These are phyloP conservation scores for Ophiostoma sp. DNA, from an alignment of 2,329 filamentous ascomycete species.

Conservation along the genomic window DNA sequence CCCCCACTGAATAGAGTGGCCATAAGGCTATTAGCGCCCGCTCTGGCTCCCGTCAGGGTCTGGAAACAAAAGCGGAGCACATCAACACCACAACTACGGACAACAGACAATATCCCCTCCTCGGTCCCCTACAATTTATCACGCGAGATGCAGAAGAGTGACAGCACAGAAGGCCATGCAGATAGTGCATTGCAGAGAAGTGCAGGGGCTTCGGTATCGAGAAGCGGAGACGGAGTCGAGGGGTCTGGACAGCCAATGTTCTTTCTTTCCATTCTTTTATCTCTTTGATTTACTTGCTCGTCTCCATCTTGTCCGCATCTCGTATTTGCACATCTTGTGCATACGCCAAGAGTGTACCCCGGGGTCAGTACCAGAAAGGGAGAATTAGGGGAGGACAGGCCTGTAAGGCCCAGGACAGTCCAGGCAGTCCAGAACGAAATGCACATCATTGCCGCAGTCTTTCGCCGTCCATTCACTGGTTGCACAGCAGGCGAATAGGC, in stretches of 20 bases:
- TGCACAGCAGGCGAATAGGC: background rate
- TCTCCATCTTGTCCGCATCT: background rate
- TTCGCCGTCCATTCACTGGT: background rate
- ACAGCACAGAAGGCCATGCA: background rate
- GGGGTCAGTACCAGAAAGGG: background rate
- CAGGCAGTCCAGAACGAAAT: background rate
- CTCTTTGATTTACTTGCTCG: background rate
- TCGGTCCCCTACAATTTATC: background rate
- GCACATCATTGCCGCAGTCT: background rate
- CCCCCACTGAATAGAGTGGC: background rate
- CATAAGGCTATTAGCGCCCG: constrained; percentile 20
- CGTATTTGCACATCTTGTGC: background rate
- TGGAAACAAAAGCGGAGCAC: constrained; percentile 2
- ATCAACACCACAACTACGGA: background rate
- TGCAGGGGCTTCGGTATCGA: background rate
- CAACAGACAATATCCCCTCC: background rate
- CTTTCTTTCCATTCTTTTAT: background rate
- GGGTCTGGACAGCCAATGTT: background rate
- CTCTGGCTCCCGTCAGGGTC: background rate
- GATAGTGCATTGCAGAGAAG: background rate
- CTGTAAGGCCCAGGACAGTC: background rate
- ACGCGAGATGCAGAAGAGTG: background rate
- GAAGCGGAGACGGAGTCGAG: background rate
- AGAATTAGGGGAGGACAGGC: background rate
- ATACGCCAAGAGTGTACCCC: background rate